Base-by-base conservation (phyloP, 2,329 filamentous ascomycete species). In the Colletotrichum sp. region DNA sequence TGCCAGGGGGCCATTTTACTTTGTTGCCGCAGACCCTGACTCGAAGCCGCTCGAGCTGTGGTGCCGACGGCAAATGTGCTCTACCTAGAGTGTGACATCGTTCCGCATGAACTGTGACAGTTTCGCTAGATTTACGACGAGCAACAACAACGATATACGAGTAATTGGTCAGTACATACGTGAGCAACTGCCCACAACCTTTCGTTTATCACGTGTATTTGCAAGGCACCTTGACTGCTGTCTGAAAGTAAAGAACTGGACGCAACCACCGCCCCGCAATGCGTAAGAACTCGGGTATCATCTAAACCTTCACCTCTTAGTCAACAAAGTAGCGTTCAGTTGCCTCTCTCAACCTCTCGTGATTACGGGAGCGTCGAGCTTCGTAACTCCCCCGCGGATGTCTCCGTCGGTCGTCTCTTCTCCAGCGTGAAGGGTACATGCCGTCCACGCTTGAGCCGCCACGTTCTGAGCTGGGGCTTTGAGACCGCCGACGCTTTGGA, bases 361-460 rank as follows among this genome's bases (percentile, higher is more conserved):
- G 34, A 39, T 77, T 71, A 7, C 75, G 71, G 39, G 72, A 75
- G 22, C 66, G 71, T 22, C 75, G 71, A 27, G 52, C 62, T 5
- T 71, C 66, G 22, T 61, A 36, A 22, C 61, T n/a, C 66, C 75
- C 65, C 29, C 55, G 72, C 61, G 22, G 66, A 22, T 62, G 27
- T 61, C 75, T 77, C 6, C 71, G 71, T 25, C 75, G 57, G 36
- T 77, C 76, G 61, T 75, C 72, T 62, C 75, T 72, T 36, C 77
- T 71, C 77, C 77, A 78, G 19, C 55, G 76, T 11, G 76, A 78
- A 12, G 77, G 76, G 30, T 78, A 77, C 8, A 75, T 77, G 8
- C 71, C 67, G 15, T 66, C 67, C 25, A 57, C 39, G 25, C 49
- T 27, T 11, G 69, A 55, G 27, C 25, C 30, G 13, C 27, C 76